Evolutionary conservation across 2,329 filamentous ascomycete species (phyloP).

Genomic region (Fusarium pseudocircinatum): DNA sequence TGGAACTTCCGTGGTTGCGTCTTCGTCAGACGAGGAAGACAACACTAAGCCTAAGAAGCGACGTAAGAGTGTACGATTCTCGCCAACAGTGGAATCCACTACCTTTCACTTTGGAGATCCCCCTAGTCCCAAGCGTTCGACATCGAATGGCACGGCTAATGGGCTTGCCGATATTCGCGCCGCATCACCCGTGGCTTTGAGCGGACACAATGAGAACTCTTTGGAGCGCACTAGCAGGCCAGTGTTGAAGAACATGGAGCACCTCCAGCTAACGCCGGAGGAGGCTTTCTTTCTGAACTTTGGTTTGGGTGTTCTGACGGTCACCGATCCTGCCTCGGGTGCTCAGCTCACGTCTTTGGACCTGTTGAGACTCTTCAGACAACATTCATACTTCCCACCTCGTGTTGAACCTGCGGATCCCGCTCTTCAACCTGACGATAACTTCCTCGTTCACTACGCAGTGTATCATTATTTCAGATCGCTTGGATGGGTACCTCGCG

Average conservation of each 20-base stretch:
- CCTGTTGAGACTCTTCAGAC: constrained; percentile 74
- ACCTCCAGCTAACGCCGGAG: constrained; percentile 89
- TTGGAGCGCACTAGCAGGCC: not conserved
- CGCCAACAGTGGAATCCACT: constrained; percentile 71
- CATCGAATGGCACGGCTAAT: constrained; percentile 22
- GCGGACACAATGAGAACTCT: not conserved
- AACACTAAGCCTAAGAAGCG: constrained; percentile 48
- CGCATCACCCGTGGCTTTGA: constrained; percentile 13
- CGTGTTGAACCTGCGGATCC: constrained; percentile 48
- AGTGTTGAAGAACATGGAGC: constrained; percentile 69
- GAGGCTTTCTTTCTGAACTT: constrained; percentile 93
- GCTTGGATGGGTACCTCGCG: constrained; percentile 91
- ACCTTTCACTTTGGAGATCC: constrained; percentile 65
- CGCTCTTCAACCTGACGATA: constrained; percentile 75
- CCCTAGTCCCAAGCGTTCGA: constrained; percentile 55
- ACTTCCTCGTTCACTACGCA: constrained; percentile 86
- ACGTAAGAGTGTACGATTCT: constrained; percentile 76
- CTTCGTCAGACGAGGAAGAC: constrained; percentile 37
- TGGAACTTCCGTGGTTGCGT: constrained; percentile 3
- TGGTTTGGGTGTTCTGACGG: constrained; percentile 76
- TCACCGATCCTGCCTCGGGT: constrained; percentile 63
- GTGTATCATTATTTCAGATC: constrained; percentile 97
- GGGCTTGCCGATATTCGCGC: constrained; percentile 15
- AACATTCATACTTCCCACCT: constrained; percentile 75
- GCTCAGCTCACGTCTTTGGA: constrained; percentile 60